Evolutionary conservation across 2,329 filamentous ascomycete species (phyloP).

Genomic region (Colletotrichum acutatum): DNA sequence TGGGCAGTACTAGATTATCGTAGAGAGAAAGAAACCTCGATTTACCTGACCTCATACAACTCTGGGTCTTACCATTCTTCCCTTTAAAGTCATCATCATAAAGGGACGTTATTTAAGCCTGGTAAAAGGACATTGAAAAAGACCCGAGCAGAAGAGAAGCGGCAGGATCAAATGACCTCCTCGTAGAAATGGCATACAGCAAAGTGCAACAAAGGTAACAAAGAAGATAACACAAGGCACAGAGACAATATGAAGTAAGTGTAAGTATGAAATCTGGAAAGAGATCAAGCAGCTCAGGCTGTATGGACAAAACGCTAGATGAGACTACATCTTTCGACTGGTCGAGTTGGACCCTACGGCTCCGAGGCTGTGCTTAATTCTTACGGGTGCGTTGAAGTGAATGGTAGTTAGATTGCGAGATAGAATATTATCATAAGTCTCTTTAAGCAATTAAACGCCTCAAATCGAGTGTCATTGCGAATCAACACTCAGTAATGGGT

Average conservation of each 20-base stretch:
- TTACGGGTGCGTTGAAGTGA: neutral
- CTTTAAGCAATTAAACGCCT: neutral
- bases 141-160: neutral
- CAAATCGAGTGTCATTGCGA: neutral
- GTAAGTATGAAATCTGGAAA: too few relatives aligned
- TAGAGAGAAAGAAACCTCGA: too few relatives aligned
- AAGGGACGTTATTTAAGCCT: neutral
- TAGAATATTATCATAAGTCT: neutral
- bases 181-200: neutral
- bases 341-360: neutral
- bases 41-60: neutral
- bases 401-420: neutral
- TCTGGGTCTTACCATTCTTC: neutral
- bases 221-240: too few relatives aligned
- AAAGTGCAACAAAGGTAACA: neutral
- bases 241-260: too few relatives aligned
- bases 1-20: neutral
- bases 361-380: neutral
- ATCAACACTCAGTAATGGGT: neutral
- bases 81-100: neutral
- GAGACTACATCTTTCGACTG: neutral
- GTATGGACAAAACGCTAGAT: neutral
- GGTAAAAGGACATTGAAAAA: too few relatives aligned
- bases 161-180: neutral
- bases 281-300: neutral